A percentile compares a stretch with the other conserved stretches of the same genome.
Conservation (phyloP, 2,329 filamentous ascomycete genomes). For the Aureobasidium mangrovei region DNA sequence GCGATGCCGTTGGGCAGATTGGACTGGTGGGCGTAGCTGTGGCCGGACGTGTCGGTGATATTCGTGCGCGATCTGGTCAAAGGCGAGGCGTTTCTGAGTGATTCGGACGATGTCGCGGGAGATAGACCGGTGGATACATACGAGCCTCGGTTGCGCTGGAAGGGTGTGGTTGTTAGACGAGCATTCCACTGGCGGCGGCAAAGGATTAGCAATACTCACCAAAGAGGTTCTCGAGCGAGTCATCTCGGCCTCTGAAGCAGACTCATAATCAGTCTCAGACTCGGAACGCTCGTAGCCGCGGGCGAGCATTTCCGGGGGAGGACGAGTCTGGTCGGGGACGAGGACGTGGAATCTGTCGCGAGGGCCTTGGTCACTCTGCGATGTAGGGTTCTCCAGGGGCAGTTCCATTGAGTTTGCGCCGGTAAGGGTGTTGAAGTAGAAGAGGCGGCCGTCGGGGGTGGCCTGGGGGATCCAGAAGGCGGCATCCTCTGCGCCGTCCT, state of each 20-base stretch:
- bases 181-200: slow-evolving; percentile 18
- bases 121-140: slow-evolving; percentile 63
- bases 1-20: slow-evolving; percentile 43
- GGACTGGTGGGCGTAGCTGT: slow-evolving; percentile 38
- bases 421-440: slow-evolving; percentile 97
- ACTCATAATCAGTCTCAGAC: slow-evolving; percentile 76
- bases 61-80: slow-evolving; percentile 51
- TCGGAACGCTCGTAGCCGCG: slow-evolving; percentile 74
- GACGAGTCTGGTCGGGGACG: slow-evolving; percentile 81
- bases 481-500: slow-evolving; percentile 60
- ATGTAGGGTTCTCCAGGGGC: slow-evolving; percentile 81
- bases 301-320: slow-evolving; percentile 85
- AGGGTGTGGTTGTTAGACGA: slow-evolving; percentile 6
- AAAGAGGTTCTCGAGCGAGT: slow-evolving; percentile 61
- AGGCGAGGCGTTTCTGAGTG: slow-evolving; percentile 63
- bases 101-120: slow-evolving; percentile 85
- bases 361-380: slow-evolving; percentile 72
- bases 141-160: slow-evolving; percentile 56
- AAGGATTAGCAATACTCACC: slow-evolving; percentile 40
- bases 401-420: slow-evolving; percentile 91
- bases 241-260: slow-evolving; percentile 68
- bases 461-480: slow-evolving; percentile 99
- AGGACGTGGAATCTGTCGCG: slow-evolving; percentile 80
- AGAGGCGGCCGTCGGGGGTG: slow-evolving; percentile 82
- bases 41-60: slow-evolving; percentile 35